Evolutionary conservation across 2,329 filamentous ascomycete species (phyloP), one percentile per base, ranked within the genome.

Genomic region (Fusarium praegraminearum): DNA sequence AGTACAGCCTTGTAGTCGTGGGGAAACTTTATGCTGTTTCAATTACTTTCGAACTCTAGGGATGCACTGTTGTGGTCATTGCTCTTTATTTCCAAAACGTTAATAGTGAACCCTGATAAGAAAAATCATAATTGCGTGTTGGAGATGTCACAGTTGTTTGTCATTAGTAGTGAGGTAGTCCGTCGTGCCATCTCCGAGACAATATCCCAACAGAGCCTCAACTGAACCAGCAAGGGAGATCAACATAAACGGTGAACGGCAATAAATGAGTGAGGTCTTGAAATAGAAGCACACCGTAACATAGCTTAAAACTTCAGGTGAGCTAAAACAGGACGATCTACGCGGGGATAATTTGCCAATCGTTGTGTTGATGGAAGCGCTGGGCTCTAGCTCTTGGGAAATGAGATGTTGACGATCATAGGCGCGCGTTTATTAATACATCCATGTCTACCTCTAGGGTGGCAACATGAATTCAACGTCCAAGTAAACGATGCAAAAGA

Each of bases 251-350:
- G 47, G 47, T 38, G 33, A 28, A 38, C 46, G 26, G 16, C 3
- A 20, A 35, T 9, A 32, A 36, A 43, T 30, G 41, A 53, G 22
- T 8, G 13, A 30, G 9, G 7, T 38, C 33, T 49, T n/a, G 38
- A 56, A 54, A 55, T 55, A 53, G 40, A 63, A 32, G 28, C 33
- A 30, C 38, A 4, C 30, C 22, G 38, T 26, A 60, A 33, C 33
- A n/a, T 50, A 36, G 61, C 40, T 47, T 30, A 49, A 52, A 30
- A 58, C 28, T 51, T 63, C 36, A 47, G 57, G 45, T 24, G 44
- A 44, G 12, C 57, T 52, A 64, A 58, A 58, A 55, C 26, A 30
- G 28, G 11, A 38, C 54, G 67, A 70, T 70, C 53, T 58, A 43
- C 62, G 35, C 62, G 44, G 49, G 62, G 67, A 38, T 55, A 26